Evolutionary conservation across 805 yeast genomes (phyloP).

Genomic region (Wilhelminamyces savonicus): DNA sequence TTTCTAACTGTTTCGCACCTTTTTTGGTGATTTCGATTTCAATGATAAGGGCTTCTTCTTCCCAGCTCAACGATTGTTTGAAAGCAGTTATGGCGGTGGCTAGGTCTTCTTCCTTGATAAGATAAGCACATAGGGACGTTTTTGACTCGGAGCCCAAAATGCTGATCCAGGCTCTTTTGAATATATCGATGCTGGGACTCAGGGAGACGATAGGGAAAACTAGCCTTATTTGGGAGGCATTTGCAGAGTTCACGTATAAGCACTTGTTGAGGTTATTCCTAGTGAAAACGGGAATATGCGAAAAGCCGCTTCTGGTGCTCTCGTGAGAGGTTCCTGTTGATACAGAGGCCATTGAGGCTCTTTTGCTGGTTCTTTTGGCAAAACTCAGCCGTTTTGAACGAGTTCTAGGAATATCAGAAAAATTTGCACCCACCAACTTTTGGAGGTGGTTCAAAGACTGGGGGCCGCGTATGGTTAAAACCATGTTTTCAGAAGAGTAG

Average conservation of each 20-base stretch:
- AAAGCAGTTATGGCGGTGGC: constrained; percentile 37
- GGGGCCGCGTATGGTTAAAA: constrained; percentile 58
- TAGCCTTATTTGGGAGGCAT: constrained; percentile 35
- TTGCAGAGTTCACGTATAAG: constrained; percentile 32
- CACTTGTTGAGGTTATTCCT: constrained; percentile 6
- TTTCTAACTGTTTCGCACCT: constrained; percentile 35
- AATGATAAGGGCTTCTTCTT: too few species aligned
- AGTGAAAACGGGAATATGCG: too few species aligned
- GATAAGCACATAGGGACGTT: constrained; percentile 40
- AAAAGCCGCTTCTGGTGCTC: too few species aligned
- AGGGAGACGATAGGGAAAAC: constrained; percentile 34
- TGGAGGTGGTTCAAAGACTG: constrained; percentile 55
- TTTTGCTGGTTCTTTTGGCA: too few species aligned
- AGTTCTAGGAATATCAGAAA: constrained; percentile 26
- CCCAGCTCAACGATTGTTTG: too few species aligned
- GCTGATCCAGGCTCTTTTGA: constrained; percentile 45
- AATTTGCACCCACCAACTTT: constrained; percentile 42
- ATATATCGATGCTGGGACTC: constrained; percentile 10
- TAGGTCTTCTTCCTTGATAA: constrained; percentile 25
- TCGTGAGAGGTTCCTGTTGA: too few species aligned
- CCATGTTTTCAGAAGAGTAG: constrained; percentile 45
- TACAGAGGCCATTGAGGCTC: too few species aligned
- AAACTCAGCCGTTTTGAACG: too few species aligned
- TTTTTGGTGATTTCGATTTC: constrained; percentile 37
- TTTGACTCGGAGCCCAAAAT: constrained; percentile 58